Evolutionary conservation across 2,329 filamentous ascomycete genomes (phyloP).

Genomic region (Ceratocystis cacaofunesta): DNA sequence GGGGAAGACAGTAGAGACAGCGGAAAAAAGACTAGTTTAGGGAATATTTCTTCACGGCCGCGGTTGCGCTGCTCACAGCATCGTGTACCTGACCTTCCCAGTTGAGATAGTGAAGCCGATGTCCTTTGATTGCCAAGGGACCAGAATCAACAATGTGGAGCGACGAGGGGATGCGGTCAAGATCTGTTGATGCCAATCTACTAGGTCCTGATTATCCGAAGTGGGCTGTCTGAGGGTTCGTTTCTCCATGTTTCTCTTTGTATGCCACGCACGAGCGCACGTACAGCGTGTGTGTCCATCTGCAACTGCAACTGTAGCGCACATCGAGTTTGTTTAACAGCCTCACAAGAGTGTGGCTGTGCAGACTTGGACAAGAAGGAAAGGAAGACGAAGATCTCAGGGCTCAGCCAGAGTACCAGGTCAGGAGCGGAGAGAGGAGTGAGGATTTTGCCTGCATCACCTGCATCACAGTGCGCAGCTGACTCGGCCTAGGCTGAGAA

Average conservation of each 20-base stretch:
- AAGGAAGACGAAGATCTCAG: neutral
- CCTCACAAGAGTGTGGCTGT: neutral
- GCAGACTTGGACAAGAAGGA: neutral
- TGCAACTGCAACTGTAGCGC: neutral
- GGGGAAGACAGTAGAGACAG: too few relatives aligned
- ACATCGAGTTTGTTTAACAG: neutral
- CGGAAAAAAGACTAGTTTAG: too few relatives aligned
- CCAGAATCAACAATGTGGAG: neutral
- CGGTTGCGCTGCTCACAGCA: neutral
- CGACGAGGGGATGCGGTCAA: neutral
- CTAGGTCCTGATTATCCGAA: too few relatives aligned
- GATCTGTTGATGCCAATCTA: neutral
- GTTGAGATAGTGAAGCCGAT: neutral
- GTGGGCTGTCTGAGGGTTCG: too few relatives aligned
- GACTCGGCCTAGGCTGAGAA: neutral
- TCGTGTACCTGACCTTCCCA: neutral
- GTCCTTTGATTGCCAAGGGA: neutral
- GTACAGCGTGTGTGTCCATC: too few relatives aligned
- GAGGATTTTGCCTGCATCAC: neutral
- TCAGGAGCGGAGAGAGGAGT: neutral
- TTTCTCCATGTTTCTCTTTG: too few relatives aligned
- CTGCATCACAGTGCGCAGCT: neutral
- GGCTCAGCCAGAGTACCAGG: neutral
- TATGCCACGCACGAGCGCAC: too few relatives aligned
- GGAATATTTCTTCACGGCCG: neutral